These are phyloP conservation scores for Polygonum aviculare DNA, from an alignment of 148 eudicot genomes.

Conservation along the genomic window DNA sequence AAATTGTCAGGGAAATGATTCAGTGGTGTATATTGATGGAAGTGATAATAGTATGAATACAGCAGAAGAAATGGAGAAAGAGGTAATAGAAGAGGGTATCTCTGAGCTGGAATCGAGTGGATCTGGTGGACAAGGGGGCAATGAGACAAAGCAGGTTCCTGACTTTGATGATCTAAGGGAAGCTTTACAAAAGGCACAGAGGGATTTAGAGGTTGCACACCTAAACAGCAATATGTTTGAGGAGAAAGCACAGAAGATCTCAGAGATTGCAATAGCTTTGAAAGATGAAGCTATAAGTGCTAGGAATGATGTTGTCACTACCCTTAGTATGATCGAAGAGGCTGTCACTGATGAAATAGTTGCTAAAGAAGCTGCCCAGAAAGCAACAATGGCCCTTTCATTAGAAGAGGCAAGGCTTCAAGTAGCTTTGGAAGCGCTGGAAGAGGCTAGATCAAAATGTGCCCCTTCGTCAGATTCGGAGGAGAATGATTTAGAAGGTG, in stretches of 20 bases:
- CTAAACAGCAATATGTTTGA: constrained; percentile 79
- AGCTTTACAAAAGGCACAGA: constrained; percentile 48
- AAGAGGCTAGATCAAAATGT: constrained; percentile 37
- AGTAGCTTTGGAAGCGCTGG: constrained; percentile 51
- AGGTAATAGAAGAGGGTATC: constrained; percentile 20
- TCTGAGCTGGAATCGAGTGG: constrained; percentile 22
- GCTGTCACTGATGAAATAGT: constrained; percentile 48
- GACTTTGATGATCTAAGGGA: constrained; percentile 59
- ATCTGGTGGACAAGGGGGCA: constrained; percentile 32
- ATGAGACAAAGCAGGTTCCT: constrained; percentile 34
- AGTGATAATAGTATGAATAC: constrained; percentile 38
- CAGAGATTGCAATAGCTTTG: constrained; percentile 75
- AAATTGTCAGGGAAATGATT: constrained; percentile 63
- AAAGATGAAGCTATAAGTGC: constrained; percentile 78
- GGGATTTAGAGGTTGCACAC: constrained; percentile 76
- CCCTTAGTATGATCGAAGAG: constrained; percentile 43
- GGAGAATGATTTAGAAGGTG: constrained; percentile 34
- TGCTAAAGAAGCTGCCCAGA: constrained; percentile 73
- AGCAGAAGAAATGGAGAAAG: constrained; percentile 28
- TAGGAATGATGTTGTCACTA: constrained; percentile 44
- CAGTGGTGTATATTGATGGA: constrained; percentile 53
- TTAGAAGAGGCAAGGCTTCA: constrained; percentile 82
- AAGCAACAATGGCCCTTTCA: constrained; percentile 74
- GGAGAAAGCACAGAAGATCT: constrained; percentile 80
- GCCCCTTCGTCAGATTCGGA: constrained; percentile 20